Percentiles rank a stretch among this genome's conserved stretches.
These are phyloP conservation scores for Acephala macrosclerotiorum DNA, from an alignment of 2,329 filamentous ascomycete species.

Conservation along the genomic window DNA sequence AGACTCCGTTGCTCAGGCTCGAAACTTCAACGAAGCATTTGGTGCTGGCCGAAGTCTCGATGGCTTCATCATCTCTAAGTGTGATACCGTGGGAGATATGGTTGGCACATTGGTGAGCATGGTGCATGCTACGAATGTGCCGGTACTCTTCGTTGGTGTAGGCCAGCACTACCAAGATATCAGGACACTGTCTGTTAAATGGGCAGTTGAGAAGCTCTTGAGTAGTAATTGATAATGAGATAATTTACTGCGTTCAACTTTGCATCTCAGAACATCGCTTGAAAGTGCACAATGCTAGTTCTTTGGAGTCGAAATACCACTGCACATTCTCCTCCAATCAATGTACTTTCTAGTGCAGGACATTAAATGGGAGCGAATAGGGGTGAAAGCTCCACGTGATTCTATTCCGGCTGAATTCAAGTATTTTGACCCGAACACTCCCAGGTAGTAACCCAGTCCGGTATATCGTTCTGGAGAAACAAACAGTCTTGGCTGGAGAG, in stretches of 20 bases:
- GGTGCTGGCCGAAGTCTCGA: conserved; percentile 82
- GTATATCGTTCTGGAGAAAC: too few species aligned
- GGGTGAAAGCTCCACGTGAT: neutral
- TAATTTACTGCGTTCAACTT: neutral
- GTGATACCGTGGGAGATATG: conserved; percentile 99
- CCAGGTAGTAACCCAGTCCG: too few species aligned
- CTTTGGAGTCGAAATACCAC: too few species aligned
- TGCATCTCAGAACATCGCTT: neutral
- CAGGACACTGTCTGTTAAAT: conserved; percentile 72
- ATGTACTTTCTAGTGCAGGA: too few species aligned
- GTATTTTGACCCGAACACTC: neutral
- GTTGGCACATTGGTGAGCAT: conserved; percentile 87
- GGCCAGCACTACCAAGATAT: conserved; percentile 75
- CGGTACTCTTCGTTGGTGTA: conserved; percentile 88
- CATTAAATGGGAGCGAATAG: neutral
- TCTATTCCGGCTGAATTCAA: neutral
- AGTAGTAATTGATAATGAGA: conserved; percentile 42
- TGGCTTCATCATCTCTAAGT: conserved; percentile 98
- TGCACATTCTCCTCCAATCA: too few species aligned
- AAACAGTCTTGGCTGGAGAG: too few species aligned
- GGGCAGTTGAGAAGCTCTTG: conserved; percentile 72
- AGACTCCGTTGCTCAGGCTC: conserved; percentile 92
- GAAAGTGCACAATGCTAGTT: neutral
- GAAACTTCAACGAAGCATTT: conserved; percentile 95
- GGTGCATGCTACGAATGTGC: conserved; percentile 96